Percentiles rank a stretch among this genome's conserved stretches.
These are phyloP conservation scores for Myxozyma neotropica DNA, from an alignment of 805 yeast genomes.

Conservation along the genomic window DNA sequence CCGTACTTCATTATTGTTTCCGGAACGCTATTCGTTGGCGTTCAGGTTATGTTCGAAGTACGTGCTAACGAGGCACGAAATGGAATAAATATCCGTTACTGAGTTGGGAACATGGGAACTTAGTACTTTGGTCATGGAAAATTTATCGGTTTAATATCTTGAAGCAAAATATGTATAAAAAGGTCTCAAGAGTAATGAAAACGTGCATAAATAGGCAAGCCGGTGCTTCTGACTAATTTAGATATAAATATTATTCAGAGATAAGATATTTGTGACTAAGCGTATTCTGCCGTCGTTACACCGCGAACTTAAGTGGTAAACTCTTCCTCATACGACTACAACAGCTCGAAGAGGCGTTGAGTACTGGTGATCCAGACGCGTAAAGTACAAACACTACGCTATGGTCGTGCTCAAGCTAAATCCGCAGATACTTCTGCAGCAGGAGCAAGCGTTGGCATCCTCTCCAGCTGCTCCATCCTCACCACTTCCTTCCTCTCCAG, in stretches of 20 bases:
- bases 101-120: conserved; percentile 2
- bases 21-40: conserved; percentile 72
- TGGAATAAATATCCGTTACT: conserved; percentile 83
- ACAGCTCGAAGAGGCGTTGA: neutral
- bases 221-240: too few species aligned
- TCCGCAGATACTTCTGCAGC: conserved; percentile 24
- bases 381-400: neutral
- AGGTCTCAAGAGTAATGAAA: neutral
- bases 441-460: conserved; percentile 13
- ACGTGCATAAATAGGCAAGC: neutral
- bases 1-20: conserved; percentile 62
- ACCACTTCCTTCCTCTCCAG: conserved; percentile 21
- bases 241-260: neutral
- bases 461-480: conserved; percentile 15
- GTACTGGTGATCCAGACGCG: too few species aligned
- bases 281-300: too few species aligned
- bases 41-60: conserved; percentile 91
- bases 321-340: neutral
- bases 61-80: conserved; percentile 82
- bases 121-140: too few species aligned
- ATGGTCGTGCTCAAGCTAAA: conserved; percentile 27
- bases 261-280: too few species aligned
- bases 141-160: too few species aligned
- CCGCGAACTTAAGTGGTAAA: too few species aligned
- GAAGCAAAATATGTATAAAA: too few species aligned